Conservation (phyloP, 148 eudicot genomes). For the Nepenthes gracilis region DNA sequence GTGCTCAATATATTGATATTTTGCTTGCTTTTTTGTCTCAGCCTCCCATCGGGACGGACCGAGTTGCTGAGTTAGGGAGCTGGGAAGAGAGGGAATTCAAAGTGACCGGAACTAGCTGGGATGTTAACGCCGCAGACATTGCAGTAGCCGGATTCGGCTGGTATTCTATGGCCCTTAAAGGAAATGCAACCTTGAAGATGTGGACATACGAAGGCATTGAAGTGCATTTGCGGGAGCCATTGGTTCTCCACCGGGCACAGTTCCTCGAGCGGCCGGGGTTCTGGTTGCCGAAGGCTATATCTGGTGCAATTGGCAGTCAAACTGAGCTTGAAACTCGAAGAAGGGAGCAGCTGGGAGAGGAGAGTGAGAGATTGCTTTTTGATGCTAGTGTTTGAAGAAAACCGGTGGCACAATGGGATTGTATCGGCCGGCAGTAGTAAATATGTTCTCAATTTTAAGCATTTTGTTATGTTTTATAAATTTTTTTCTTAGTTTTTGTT, state of each 20-base stretch:
- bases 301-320: constrained; percentile 70
- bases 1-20: neutral
- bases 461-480: too few species aligned
- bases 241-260: constrained; percentile 74
- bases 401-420: too few species aligned
- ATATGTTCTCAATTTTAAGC: too few species aligned
- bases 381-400: constrained; percentile 14
- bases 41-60: constrained; percentile 72
- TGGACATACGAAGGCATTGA: constrained; percentile 63
- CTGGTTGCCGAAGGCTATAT: constrained; percentile 84
- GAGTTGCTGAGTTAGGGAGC: constrained; percentile 52
- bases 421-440: too few species aligned
- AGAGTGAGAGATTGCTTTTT: constrained; percentile 1
- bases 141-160: constrained; percentile 84
- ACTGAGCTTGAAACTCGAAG: constrained; percentile 50
- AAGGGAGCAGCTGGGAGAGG: constrained; percentile 10
- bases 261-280: constrained; percentile 80
- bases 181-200: constrained; percentile 59
- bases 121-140: constrained; percentile 61
- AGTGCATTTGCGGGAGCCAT: constrained; percentile 61
- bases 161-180: constrained; percentile 89
- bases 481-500: too few species aligned
- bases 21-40: constrained; percentile 17
- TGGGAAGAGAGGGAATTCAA: constrained; percentile 58
- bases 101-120: constrained; percentile 87